Percentiles rank a stretch among this genome's conserved stretches.
phyloP scores from a whole-genome alignment of 805 yeast species.

The Saccharomycopsis selenospora region DNA sequence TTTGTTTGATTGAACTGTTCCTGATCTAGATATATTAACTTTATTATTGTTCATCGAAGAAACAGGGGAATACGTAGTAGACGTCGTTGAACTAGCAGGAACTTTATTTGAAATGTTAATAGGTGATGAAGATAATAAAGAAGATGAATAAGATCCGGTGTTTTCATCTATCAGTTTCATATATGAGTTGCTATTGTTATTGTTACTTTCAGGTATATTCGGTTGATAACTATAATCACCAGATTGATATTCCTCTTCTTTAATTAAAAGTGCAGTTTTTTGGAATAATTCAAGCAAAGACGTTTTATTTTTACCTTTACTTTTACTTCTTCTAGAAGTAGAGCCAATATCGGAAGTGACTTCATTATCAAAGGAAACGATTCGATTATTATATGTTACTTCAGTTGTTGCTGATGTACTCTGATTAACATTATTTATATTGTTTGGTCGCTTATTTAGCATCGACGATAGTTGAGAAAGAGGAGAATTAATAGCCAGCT shows the following conservation, averaged over 20 bases:
- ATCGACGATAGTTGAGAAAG: too few species aligned
- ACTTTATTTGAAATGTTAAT: neutral
- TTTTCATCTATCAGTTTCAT: neutral
- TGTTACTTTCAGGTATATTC: neutral
- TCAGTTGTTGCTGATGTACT: too few species aligned
- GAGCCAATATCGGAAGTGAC: too few species aligned
- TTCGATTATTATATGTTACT: too few species aligned
- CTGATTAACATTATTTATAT: too few species aligned
- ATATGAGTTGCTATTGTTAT: neutral
- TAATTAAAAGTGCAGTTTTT: slow-evolving; percentile 16
- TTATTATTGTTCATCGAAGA: neutral
- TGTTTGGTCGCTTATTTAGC: too few species aligned
- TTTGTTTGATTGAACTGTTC: too few species aligned
- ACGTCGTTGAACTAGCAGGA: neutral
- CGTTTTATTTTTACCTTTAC: slow-evolving; percentile 9
- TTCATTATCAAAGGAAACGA: too few species aligned
- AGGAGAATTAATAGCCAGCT: too few species aligned
- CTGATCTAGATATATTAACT: too few species aligned
- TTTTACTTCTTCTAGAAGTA: slow-evolving; percentile 3
- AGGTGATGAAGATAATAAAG: neutral
- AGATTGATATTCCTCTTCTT: slow-evolving; percentile 15
- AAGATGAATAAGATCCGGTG: neutral
- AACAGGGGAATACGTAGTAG: neutral
- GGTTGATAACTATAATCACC: neutral
- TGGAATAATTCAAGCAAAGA: slow-evolving; percentile 17